Evolutionary conservation across 257 asterid genomes (phyloP).

Genomic region (Mitragyna speciosa): DNA sequence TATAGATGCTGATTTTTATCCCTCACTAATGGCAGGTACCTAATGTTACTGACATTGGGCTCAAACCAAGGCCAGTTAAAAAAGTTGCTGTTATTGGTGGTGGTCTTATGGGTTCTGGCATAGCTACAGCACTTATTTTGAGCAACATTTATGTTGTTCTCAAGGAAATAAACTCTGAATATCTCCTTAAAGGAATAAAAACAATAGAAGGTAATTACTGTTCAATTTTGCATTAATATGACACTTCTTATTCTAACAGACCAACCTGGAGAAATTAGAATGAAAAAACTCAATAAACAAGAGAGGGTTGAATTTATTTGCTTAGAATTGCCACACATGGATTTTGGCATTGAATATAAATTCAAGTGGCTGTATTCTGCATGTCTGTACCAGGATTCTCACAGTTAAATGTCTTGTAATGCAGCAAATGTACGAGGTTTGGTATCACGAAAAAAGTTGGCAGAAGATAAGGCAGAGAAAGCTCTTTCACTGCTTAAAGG

Average conservation of each 20-base stretch:
- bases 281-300: neutral
- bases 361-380: neutral
- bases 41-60: slow-evolving; percentile 82
- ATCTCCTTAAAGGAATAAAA: slow-evolving; percentile 81
- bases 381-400: neutral
- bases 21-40: slow-evolving; percentile 61
- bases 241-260: neutral
- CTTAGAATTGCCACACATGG: neutral
- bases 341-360: neutral
- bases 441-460: slow-evolving; percentile 73
- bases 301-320: neutral
- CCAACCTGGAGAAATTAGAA: neutral
- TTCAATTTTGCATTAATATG: neutral
- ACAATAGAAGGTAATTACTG: slow-evolving; percentile 61
- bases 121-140: slow-evolving; percentile 85
- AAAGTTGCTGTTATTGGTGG: slow-evolving; percentile 95
- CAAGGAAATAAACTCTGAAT: slow-evolving; percentile 85
- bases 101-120: slow-evolving; percentile 99
- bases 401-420: slow-evolving; percentile 21
- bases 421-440: slow-evolving; percentile 73
- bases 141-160: slow-evolving; percentile 60
- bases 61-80: slow-evolving; percentile 78
- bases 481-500: slow-evolving; percentile 77
- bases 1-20: slow-evolving; percentile 10
- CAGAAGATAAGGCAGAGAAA: slow-evolving; percentile 69